A percentile compares a stretch with the other conserved stretches of the same genome.
phyloP scores from a whole-genome alignment of 108 stramenopile genomes.

The Seminavis robusta region DNA sequence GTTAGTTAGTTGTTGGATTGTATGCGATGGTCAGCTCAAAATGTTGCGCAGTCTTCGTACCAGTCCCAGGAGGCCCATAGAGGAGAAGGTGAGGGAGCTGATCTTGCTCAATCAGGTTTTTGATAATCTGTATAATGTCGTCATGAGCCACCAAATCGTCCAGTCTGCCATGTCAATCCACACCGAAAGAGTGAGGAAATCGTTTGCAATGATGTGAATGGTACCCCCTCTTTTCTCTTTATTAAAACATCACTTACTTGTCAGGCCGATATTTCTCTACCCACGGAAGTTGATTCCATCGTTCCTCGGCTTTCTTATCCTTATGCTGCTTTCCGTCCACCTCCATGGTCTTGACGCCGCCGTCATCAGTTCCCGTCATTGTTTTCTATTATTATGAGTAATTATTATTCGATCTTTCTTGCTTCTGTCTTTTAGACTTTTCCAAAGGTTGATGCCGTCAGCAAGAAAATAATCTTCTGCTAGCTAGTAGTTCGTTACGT shows the following conservation, averaged over 20 bases:
- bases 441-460: neutral
- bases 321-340: neutral
- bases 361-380: neutral
- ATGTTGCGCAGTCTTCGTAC: slow-evolving; percentile 1
- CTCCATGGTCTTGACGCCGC: neutral
- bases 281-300: slow-evolving; percentile 76
- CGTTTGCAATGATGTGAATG: neutral
- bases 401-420: neutral
- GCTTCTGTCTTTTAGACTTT: neutral
- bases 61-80: slow-evolving; percentile 89
- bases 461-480: too few relatives aligned
- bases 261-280: slow-evolving; percentile 95
- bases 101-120: slow-evolving; percentile 84
- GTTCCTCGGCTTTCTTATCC: neutral
- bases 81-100: slow-evolving; percentile 90
- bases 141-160: slow-evolving; percentile 94
- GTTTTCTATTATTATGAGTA: neutral
- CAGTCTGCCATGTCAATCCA: slow-evolving; percentile 28
- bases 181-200: slow-evolving; percentile 1
- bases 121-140: slow-evolving; percentile 81
- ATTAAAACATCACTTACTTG: slow-evolving; percentile 22
- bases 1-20: neutral
- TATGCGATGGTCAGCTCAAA: neutral
- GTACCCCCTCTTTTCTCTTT: neutral
- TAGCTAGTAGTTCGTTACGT: too few relatives aligned